Conservation (phyloP, 2,329 filamentous ascomycete species). For the Cordyceps tenuipes region DNA sequence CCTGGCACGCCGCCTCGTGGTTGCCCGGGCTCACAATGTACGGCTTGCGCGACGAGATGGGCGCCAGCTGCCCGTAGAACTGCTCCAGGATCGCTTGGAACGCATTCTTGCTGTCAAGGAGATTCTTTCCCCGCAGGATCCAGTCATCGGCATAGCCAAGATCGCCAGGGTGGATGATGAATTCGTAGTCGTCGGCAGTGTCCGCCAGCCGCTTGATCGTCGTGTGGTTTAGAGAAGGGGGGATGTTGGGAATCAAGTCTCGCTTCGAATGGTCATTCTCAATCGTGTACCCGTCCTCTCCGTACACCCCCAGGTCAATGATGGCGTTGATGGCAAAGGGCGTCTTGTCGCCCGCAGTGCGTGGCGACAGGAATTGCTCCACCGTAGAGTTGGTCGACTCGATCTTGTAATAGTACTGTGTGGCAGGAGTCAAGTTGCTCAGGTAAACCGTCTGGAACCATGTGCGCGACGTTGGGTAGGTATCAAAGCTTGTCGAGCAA, state of each 20-base stretch:
- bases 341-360: constrained; percentile 41
- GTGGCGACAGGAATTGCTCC: constrained; percentile 35
- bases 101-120: constrained; percentile 39
- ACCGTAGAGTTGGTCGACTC: constrained; percentile 46
- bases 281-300: constrained; percentile 25
- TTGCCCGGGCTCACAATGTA: constrained; percentile 43
- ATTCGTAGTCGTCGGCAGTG: constrained; percentile 46
- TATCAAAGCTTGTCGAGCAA: constrained; percentile 39
- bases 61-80: constrained; percentile 35
- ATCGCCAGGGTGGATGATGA: constrained; percentile 46
- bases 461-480: constrained; percentile 46
- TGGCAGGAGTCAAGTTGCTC: constrained; percentile 38
- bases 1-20: constrained; percentile 46
- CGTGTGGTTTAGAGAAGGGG: constrained; percentile 45
- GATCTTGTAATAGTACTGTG: constrained; percentile 54
- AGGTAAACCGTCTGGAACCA: constrained; percentile 42
- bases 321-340: constrained; percentile 44
- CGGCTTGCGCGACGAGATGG: constrained; percentile 43
- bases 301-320: constrained; percentile 42
- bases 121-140: constrained; percentile 37
- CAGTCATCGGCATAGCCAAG: constrained; percentile 53
- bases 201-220: constrained; percentile 47
- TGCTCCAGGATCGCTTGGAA: constrained; percentile 48
- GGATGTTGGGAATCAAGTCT: constrained; percentile 40
- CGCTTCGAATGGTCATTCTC: constrained; percentile 34